These are phyloP conservation scores for Mycena kentingensis DNA, from an alignment of 768 basidiomycete species.

Conservation along the genomic window DNA sequence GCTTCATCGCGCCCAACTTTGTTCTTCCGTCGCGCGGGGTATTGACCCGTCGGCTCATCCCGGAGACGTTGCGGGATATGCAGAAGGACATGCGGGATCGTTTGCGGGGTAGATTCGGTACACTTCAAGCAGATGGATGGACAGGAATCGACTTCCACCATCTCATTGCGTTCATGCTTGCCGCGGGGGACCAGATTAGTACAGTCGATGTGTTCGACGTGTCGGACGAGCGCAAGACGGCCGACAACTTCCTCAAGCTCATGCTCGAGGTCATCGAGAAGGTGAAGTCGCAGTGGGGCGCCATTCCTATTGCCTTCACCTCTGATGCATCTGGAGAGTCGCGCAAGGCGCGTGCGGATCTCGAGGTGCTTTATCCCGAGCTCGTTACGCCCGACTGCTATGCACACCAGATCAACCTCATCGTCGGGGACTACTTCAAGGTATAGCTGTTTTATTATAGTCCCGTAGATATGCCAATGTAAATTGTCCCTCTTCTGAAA, in stretches of 20 bases:
- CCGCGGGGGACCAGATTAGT: constrained; percentile 15
- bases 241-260: constrained; percentile 25
- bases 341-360: constrained; percentile 7
- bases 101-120: constrained; percentile 11
- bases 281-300: constrained; percentile 26
- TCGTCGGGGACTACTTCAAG: constrained; percentile 41
- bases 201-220: constrained; percentile 27
- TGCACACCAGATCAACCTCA: constrained; percentile 37
- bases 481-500: background rate
- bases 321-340: constrained; percentile 35
- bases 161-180: constrained; percentile 37
- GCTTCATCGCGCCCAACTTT: constrained; percentile 34
- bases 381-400: constrained; percentile 26
- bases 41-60: constrained; percentile 29
- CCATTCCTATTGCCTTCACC: constrained; percentile 27
- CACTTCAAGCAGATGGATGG: constrained; percentile 31
- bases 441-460: background rate
- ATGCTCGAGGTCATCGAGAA: constrained; percentile 9
- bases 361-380: constrained; percentile 14
- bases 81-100: background rate
- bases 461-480: background rate
- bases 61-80: background rate
- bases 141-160: constrained; percentile 28
- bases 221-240: constrained; percentile 28
- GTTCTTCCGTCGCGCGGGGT: constrained; percentile 25